These are phyloP conservation scores for Zostera marina DNA, from an alignment of 116 monocot genomes.

Conservation along the genomic window DNA sequence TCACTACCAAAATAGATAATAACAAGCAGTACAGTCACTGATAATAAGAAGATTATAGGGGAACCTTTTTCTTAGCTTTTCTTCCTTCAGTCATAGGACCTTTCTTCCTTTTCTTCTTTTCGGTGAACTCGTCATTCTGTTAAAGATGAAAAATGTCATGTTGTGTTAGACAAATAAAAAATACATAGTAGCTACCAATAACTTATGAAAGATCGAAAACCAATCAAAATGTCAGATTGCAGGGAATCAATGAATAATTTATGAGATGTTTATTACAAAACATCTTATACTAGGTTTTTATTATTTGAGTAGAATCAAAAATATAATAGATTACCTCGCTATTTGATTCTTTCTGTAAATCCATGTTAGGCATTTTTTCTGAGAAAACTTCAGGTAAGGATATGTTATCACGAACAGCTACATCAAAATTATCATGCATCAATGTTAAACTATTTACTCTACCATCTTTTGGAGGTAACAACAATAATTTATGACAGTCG, in stretches of 20 bases:
- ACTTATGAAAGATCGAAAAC: neutral
- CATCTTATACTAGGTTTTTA: neutral
- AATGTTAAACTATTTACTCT: neutral
- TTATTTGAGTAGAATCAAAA: neutral
- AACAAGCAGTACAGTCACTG: neutral
- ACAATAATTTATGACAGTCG: neutral
- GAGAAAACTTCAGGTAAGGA: neutral
- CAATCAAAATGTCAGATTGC: neutral
- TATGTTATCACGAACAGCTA: neutral
- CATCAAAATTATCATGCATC: neutral
- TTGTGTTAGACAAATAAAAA: too few species aligned
- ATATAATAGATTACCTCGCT: neutral
- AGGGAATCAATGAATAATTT: neutral
- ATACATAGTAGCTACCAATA: too few species aligned
- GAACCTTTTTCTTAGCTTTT: constrained; percentile 2
- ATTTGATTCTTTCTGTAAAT: neutral
- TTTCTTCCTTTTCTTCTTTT: constrained; percentile 1
- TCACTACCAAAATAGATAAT: neutral
- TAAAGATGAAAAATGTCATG: neutral
- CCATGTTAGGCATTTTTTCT: neutral
- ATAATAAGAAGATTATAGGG: neutral
- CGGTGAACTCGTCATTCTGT: neutral
- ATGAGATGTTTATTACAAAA: neutral
- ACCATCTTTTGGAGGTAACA: neutral
- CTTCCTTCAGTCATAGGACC: constrained; percentile 1